Conservation (phyloP, 169 alveolate genomes). For the Hammondia hammondi region DNA sequence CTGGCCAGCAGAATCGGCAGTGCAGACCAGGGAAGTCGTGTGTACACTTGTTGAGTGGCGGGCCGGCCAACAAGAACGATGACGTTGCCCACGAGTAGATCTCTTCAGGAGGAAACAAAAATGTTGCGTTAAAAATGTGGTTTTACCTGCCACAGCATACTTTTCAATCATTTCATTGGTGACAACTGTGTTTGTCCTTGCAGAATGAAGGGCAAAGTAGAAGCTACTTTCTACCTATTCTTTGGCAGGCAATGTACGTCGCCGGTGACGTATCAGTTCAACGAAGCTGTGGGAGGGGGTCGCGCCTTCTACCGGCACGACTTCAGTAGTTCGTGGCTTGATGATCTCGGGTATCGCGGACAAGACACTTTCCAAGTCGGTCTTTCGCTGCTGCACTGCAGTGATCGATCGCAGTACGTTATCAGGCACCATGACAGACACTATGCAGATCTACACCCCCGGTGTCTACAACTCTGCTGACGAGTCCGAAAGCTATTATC, state of each 20-base stretch:
- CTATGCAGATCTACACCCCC: not conserved
- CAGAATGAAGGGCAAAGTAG: slow-evolving; percentile 3
- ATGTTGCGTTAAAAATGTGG: not conserved
- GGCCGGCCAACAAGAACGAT: not conserved
- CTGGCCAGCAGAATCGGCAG: too few species aligned
- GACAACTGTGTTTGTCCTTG: not conserved
- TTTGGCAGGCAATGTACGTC: not conserved
- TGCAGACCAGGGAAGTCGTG: not conserved
- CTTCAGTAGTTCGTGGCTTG: slow-evolving; percentile 12
- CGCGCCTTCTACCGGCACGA: slow-evolving; percentile 1
- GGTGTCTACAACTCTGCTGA: not conserved
- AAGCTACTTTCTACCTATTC: slow-evolving; percentile 10
- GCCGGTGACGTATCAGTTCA: slow-evolving; percentile 17
- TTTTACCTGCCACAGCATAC: not conserved
- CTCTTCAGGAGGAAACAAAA: not conserved
- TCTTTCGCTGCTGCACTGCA: not conserved
- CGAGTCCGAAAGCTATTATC: too few species aligned
- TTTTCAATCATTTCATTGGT: too few species aligned
- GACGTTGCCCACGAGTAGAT: not conserved
- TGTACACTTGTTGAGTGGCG: not conserved
- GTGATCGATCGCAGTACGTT: not conserved
- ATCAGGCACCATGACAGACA: not conserved
- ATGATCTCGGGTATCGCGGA: not conserved
- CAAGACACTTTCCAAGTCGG: not conserved
- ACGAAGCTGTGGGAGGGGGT: not conserved